Evolutionary conservation across 306 rosid genomes (phyloP).

Genomic region (Prunus campanulata): DNA sequence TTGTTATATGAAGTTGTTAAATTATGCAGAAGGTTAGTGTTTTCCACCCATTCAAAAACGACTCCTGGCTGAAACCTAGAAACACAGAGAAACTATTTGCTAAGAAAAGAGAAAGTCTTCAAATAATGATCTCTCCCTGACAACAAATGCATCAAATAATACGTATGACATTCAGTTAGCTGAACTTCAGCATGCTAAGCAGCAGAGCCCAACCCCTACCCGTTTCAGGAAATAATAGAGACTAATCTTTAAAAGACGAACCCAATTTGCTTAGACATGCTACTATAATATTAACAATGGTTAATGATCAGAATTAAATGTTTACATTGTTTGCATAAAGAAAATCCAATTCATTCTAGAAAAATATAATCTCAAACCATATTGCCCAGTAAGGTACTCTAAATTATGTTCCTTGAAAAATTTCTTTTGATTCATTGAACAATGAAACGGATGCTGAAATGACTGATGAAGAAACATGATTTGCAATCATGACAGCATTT

Average conservation of each 20-base stretch:
- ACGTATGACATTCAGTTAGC: background rate
- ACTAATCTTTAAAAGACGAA: background rate
- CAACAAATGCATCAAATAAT: background rate
- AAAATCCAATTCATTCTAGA: background rate
- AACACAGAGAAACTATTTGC: background rate
- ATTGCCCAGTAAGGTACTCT: background rate
- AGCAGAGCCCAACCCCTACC: background rate
- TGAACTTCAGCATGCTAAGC: slow-evolving; percentile 1
- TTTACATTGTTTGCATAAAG: background rate
- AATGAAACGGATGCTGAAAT: background rate
- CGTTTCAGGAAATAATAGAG: background rate
- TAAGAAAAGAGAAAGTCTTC: background rate
- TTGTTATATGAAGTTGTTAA: background rate
- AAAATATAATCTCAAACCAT: background rate
- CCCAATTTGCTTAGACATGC: background rate
- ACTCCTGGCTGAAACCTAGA: background rate
- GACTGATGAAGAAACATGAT: background rate
- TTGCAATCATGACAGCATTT: background rate
- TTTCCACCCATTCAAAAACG: background rate
- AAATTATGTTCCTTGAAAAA: background rate
- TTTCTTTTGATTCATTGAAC: background rate
- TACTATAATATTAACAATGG: background rate
- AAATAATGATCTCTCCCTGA: background rate
- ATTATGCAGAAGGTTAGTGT: background rate
- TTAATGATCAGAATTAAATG: background rate